Percentiles rank a stretch among this genome's conserved stretches.
Evolutionary conservation across 1,139 yeast genomes (phyloP).

Genomic region (Candida labiduridarum): DNA sequence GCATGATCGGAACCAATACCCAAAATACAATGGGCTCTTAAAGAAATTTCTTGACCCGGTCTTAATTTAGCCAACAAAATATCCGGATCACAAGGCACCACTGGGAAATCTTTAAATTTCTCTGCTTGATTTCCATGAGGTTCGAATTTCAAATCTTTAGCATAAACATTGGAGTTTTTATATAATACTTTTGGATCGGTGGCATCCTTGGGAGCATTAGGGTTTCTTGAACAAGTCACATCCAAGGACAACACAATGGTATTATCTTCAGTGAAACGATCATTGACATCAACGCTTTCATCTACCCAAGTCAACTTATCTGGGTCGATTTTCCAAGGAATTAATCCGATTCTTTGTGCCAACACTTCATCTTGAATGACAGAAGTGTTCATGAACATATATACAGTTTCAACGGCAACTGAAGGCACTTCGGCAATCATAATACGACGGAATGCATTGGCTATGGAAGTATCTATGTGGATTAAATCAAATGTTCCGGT

Average conservation of each 20-base stretch:
- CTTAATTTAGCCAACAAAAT: conserved; percentile 88
- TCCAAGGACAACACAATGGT: conserved; percentile 83
- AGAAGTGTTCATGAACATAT: conserved; percentile 89
- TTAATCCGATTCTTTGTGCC: conserved; percentile 90
- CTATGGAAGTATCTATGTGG: conserved; percentile 86
- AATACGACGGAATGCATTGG: conserved; percentile 95
- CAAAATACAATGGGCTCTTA: conserved; percentile 86
- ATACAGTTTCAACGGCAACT: conserved; percentile 91
- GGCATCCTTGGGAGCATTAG: conserved; percentile 76
- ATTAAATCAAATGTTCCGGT: conserved; percentile 85
- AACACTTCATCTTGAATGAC: conserved; percentile 96
- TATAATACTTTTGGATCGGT: conserved; percentile 84
- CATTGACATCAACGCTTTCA: conserved; percentile 60
- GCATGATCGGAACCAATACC: conserved; percentile 97
- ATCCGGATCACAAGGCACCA: conserved; percentile 82
- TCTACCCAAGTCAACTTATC: conserved; percentile 83
- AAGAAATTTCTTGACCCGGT: conserved; percentile 94
- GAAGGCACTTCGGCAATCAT: conserved; percentile 97
- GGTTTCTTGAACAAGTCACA: conserved; percentile 81
- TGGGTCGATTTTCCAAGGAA: conserved; percentile 92
- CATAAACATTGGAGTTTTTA: conserved; percentile 83
- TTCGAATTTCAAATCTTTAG: conserved; percentile 83
- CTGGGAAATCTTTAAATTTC: conserved; percentile 65
- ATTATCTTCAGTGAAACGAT: conserved; percentile 80
- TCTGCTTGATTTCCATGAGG: conserved; percentile 89